Evolutionary conservation across 2,329 filamentous ascomycete genomes (phyloP).

Genomic region (Passalora sequoiae): DNA sequence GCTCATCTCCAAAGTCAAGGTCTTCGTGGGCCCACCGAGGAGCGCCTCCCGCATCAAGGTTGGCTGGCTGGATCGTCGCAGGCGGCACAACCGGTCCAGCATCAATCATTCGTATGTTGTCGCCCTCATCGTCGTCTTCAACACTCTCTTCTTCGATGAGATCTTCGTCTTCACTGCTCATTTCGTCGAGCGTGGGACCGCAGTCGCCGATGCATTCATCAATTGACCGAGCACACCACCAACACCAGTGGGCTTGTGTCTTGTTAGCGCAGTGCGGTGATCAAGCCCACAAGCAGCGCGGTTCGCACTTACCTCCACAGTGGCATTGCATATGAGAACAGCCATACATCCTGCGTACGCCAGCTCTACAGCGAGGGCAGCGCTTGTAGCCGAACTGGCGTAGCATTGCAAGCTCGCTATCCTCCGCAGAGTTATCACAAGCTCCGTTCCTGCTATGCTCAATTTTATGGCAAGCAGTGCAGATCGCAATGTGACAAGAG

Average conservation of each 20-base stretch:
- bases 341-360: conserved; percentile 45
- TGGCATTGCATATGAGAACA: conserved; percentile 47
- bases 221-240: conserved; percentile 37
- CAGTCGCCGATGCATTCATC: conserved; percentile 33
- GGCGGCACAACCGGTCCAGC: neutral
- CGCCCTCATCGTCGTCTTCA: conserved; percentile 26
- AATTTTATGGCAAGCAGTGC: conserved; percentile 40
- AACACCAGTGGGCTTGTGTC: conserved; percentile 52
- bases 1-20: conserved; percentile 37
- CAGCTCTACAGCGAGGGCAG: conserved; percentile 48
- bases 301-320: too few relatives aligned
- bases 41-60: conserved; percentile 34
- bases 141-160: conserved; percentile 28
- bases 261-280: too few relatives aligned
- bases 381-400: conserved; percentile 45
- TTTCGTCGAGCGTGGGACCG: conserved; percentile 21
- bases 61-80: conserved; percentile 12
- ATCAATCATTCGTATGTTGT: conserved; percentile 1
- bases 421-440: conserved; percentile 37
- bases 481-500: conserved; percentile 41
- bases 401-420: conserved; percentile 36
- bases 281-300: too few relatives aligned
- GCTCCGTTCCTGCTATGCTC: conserved; percentile 35
- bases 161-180: conserved; percentile 23
- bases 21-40: conserved; percentile 31